Evolutionary conservation across 306 rosid genomes (phyloP).

Genomic region (Mimosa pudica): DNA sequence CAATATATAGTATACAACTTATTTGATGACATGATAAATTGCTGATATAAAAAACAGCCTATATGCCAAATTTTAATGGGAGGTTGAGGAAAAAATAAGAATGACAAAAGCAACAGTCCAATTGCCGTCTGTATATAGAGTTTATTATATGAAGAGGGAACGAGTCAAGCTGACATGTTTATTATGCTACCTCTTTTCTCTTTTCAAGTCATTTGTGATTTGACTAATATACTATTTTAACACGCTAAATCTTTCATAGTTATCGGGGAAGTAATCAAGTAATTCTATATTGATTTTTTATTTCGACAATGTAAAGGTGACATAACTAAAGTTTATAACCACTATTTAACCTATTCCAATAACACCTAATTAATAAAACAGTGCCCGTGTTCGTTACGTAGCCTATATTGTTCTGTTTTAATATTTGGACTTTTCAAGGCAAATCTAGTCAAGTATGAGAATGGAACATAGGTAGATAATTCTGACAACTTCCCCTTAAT

Average conservation of each 20-base stretch:
- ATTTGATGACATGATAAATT: background rate
- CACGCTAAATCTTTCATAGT: too few species aligned
- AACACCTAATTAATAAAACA: too few species aligned
- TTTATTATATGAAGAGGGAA: background rate
- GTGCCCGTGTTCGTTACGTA: too few species aligned
- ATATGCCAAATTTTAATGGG: background rate
- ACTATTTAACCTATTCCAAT: background rate
- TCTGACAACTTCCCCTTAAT: too few species aligned
- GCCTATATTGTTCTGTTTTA: too few species aligned
- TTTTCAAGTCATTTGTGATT: too few species aligned
- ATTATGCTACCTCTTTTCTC: background rate
- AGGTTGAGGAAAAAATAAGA: background rate
- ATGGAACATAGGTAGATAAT: background rate
- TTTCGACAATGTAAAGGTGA: background rate
- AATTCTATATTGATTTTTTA: background rate
- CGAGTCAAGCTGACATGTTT: background rate
- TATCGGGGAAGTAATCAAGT: background rate
- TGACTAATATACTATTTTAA: too few species aligned
- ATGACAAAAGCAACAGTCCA: background rate
- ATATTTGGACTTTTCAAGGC: background rate
- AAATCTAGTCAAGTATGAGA: background rate
- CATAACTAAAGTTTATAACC: background rate
- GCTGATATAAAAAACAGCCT: background rate
- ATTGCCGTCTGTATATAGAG: slow-evolving; percentile 5
- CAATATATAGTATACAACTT: background rate